A percentile compares a stretch with the other conserved stretches of the same genome.
These are phyloP conservation scores for Gamsiella multidivaricata DNA, from an alignment of 192 early-diverging fungal species.

Conservation along the genomic window DNA sequence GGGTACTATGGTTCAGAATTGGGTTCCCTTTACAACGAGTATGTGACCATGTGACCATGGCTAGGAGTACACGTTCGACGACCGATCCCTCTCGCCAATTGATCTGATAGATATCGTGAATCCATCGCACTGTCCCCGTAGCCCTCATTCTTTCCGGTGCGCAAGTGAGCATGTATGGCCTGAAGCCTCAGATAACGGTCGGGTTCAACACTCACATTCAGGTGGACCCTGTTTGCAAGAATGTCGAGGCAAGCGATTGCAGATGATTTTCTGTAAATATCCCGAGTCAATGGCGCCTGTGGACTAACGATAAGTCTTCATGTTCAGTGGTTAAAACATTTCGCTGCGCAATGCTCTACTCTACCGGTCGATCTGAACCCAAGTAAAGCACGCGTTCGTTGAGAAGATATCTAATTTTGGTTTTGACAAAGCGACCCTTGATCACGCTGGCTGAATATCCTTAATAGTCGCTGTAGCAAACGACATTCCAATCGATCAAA, in stretches of 20 bases:
- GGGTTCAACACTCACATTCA: slow-evolving; percentile 39
- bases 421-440: neutral
- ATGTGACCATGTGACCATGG: neutral
- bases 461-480: neutral
- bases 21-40: slow-evolving; percentile 19
- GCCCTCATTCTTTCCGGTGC: slow-evolving; percentile 32
- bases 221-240: slow-evolving; percentile 40
- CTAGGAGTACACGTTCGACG: neutral
- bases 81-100: no score
- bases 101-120: no score
- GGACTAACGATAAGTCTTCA: no score
- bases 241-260: slow-evolving; percentile 23
- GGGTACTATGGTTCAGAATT: slow-evolving; percentile 3
- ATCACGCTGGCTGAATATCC: neutral
- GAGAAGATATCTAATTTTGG: no score
- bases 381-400: slow-evolving; percentile 1
- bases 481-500: slow-evolving; percentile 10
- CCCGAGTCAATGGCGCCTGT: neutral
- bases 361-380: slow-evolving; percentile 3
- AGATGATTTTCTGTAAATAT: neutral
- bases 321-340: slow-evolving; percentile 42
- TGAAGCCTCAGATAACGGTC: slow-evolving; percentile 31
- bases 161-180: slow-evolving; percentile 21
- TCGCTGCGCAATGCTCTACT: slow-evolving; percentile 5
- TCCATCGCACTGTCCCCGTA: neutral